Evolutionary conservation across 2,329 filamentous ascomycete species (phyloP).

Genomic region (Pseudogymnoascus sp.): DNA sequence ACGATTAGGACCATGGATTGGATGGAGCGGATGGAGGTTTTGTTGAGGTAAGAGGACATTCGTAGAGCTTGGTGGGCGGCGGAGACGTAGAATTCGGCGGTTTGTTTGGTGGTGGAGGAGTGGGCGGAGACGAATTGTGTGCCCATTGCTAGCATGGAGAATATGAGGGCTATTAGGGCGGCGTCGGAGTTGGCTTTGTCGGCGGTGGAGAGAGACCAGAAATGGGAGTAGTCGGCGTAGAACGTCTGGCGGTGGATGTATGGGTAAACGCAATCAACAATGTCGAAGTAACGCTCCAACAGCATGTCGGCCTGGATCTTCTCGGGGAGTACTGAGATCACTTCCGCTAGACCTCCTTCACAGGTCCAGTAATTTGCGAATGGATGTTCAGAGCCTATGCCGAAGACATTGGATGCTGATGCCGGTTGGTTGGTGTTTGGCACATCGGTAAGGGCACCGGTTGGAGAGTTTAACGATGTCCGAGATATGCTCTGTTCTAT

Average conservation of each 20-base stretch:
- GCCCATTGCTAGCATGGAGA: conserved; percentile 68
- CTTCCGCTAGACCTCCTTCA: conserved; percentile 64
- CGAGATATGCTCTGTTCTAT: conserved; percentile 28
- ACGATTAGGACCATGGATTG: conserved; percentile 76
- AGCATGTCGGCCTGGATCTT: conserved; percentile 69
- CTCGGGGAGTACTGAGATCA: conserved; percentile 65
- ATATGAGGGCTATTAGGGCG: conserved; percentile 62
- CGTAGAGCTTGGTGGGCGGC: conserved; percentile 70
- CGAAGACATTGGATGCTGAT: conserved; percentile 68
- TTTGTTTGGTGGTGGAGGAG: conserved; percentile 57
- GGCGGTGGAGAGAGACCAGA: conserved; percentile 53
- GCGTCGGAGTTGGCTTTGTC: conserved; percentile 57
- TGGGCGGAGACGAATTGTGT: conserved; percentile 62
- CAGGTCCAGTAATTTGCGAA: conserved; percentile 83
- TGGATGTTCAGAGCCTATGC: conserved; percentile 69
- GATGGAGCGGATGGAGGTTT: conserved; percentile 62
- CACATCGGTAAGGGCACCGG: conserved; percentile 59
- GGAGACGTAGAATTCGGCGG: conserved; percentile 73
- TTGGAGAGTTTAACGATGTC: conserved; percentile 32
- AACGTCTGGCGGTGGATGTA: conserved; percentile 70
- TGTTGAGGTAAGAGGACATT: conserved; percentile 68
- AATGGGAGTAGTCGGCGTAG: conserved; percentile 69
- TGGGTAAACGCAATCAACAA: conserved; percentile 71
- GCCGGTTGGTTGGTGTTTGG: conserved; percentile 62
- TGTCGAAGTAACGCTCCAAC: conserved; percentile 54